These are phyloP conservation scores for Amanita phalloides DNA, from an alignment of 768 basidiomycete species.

Conservation along the genomic window DNA sequence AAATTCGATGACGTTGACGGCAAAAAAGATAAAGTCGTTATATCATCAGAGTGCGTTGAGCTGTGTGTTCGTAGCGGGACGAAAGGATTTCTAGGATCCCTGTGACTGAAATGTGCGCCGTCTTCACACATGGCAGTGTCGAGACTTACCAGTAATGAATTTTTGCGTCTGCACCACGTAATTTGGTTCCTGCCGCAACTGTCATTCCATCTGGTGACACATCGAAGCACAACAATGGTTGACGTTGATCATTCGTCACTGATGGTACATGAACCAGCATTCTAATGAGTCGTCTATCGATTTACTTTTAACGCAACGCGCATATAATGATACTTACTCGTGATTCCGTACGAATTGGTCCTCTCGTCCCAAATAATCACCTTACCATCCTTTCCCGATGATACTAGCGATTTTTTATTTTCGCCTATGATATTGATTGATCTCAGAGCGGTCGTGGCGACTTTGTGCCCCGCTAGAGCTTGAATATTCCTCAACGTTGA, in stretches of 20 bases:
- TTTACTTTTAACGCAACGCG: background rate
- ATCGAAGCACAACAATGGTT: conserved; percentile 55
- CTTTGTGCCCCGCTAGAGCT: conserved; percentile 46
- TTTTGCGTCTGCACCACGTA: conserved; percentile 71
- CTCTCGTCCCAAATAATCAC: conserved; percentile 73
- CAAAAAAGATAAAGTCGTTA: conserved; percentile 62
- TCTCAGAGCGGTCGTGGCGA: conserved; percentile 45
- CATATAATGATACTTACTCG: conserved; percentile 36
- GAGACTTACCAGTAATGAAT: conserved; percentile 68
- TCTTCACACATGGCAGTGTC: background rate
- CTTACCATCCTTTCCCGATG: conserved; percentile 61
- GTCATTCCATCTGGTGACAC: conserved; percentile 59
- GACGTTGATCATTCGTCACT: conserved; percentile 37
- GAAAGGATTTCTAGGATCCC: conserved; percentile 78
- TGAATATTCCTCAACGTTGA: conserved; percentile 33
- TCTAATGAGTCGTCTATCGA: conserved; percentile 2
- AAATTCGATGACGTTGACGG: conserved; percentile 21
- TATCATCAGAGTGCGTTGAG: conserved; percentile 89
- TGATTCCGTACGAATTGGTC: conserved; percentile 35
- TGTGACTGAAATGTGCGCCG: conserved; percentile 15
- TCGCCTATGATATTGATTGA: conserved; percentile 31
- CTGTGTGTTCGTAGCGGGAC: conserved; percentile 65
- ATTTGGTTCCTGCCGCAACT: conserved; percentile 75
- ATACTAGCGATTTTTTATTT: conserved; percentile 37
- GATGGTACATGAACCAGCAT: conserved; percentile 2